Evolutionary conservation across 2,329 filamentous ascomycete genomes (phyloP), one percentile per base, ranked within the genome.

Genomic region (Neophaeococcomyces aloes): DNA sequence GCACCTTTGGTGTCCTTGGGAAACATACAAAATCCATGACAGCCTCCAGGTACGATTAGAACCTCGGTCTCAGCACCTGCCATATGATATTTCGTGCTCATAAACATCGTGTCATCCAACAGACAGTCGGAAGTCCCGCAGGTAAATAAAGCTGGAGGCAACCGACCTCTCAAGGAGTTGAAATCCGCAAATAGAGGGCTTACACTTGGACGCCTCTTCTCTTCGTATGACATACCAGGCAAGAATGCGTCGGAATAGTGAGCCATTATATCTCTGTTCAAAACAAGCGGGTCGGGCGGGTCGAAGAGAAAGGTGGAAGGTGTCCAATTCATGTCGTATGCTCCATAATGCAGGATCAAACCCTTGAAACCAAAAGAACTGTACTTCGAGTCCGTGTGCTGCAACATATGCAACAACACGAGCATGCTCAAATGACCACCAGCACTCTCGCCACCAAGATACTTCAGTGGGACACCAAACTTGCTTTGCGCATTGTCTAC

Each of bases 71-170:
- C 68, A 11, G 63, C 67, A 1, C 71, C 71, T 50, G 59, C 64
- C 60, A 70, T 69, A 53, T 60, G 53, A 73, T 73, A 77, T 58
- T 74, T 75, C 10, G 64, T 60, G 4, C 65, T 64, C 73, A 78
- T 76, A 29, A 71, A 59, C 39, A 73, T 58, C 17, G 62, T 70
- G 49, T 73, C 70, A 51, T 73, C 70, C 1, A 77, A 51, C 45
- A 77, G 49, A 10, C 65, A 65, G 56, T 78, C 74, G 46, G 71
- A 65, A 4, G 72, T 76, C 0, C 75, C 74, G 48, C 68, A 72
- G 1, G 68, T 67, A 46, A 76, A 77, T 27, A 78, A 53, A 6
- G 73, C 73, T 1, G 68, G 66, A n/a, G 73, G 74, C 18, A 76
- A 55, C 56, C 53, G 38, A 3, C 47, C 50, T 14, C 50, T 29